Evolutionary conservation across 345 rosid species (phyloP).

Genomic region (Eucalyptus albens): DNA sequence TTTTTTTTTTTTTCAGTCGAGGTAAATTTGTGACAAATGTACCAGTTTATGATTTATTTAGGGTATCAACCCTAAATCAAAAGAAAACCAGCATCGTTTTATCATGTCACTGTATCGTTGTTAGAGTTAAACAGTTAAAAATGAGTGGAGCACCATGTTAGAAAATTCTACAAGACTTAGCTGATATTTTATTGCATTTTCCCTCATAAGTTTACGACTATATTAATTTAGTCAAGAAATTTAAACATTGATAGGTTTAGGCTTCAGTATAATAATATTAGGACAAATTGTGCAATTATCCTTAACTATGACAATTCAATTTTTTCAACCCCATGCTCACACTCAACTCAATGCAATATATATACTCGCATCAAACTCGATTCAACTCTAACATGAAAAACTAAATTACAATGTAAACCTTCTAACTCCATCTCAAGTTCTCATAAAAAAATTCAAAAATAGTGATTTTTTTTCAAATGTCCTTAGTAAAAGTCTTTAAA

Average conservation of each 20-base stretch:
- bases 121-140: too few species aligned
- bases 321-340: too few species aligned
- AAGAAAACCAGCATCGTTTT: background rate
- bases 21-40: fast-evolving
- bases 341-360: too few species aligned
- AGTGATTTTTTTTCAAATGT: background rate
- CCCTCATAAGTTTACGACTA: background rate
- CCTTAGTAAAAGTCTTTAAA: background rate
- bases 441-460: too few species aligned
- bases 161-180: background rate
- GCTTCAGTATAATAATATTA: background rate
- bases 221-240: background rate
- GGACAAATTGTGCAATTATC: background rate
- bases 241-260: background rate
- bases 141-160: background rate
- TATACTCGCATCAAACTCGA: background rate
- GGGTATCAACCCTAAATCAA: too few species aligned
- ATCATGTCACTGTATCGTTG: fast-evolving
- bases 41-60: too few species aligned
- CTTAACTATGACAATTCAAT: too few species aligned
- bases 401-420: too few species aligned
- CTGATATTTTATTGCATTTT: background rate
- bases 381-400: background rate
- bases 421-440: background rate
- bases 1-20: too few species aligned